Percentiles rank a stretch among this genome's conserved stretches.
phyloP scores from a whole-genome alignment of 73 alveolate genomes.

The Stentor roeselii region DNA sequence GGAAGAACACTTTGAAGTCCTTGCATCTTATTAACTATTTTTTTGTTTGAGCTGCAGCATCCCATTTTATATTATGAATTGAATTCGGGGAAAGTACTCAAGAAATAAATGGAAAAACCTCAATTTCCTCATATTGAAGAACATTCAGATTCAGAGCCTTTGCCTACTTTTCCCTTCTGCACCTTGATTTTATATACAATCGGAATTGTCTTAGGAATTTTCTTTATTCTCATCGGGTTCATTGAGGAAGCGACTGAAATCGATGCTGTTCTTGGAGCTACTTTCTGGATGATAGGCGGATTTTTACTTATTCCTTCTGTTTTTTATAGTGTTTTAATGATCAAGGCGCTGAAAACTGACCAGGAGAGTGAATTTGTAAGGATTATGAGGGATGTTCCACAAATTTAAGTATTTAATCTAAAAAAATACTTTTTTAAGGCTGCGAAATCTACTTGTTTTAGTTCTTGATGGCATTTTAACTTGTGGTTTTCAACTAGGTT shows the following conservation, averaged over 20 bases:
- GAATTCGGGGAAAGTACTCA: too few species aligned
- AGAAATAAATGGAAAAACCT: too few species aligned
- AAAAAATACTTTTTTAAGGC: background rate
- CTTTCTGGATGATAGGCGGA: conserved; percentile 22
- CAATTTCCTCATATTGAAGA: too few species aligned
- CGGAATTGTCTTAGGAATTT: conserved; percentile 10
- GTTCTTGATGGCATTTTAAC: background rate
- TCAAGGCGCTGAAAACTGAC: conserved; percentile 12
- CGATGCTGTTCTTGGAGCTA: conserved; percentile 17
- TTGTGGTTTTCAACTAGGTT: background rate
- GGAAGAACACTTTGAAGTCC: background rate
- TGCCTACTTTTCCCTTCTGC: conserved; percentile 19
- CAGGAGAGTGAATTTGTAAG: background rate
- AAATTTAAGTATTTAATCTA: background rate
- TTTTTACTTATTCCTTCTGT: background rate
- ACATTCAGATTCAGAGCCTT: too few species aligned
- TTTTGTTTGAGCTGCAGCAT: background rate
- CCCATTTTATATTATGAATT: too few species aligned
- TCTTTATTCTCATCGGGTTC: conserved; percentile 11
- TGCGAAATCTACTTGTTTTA: background rate
- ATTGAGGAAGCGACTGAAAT: conserved; percentile 15
- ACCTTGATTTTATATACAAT: background rate
- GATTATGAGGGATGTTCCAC: background rate
- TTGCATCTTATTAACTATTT: background rate
- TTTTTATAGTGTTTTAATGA: background rate